phyloP scores from a whole-genome alignment of 148 eudicot species.

The Camellia japonica region DNA sequence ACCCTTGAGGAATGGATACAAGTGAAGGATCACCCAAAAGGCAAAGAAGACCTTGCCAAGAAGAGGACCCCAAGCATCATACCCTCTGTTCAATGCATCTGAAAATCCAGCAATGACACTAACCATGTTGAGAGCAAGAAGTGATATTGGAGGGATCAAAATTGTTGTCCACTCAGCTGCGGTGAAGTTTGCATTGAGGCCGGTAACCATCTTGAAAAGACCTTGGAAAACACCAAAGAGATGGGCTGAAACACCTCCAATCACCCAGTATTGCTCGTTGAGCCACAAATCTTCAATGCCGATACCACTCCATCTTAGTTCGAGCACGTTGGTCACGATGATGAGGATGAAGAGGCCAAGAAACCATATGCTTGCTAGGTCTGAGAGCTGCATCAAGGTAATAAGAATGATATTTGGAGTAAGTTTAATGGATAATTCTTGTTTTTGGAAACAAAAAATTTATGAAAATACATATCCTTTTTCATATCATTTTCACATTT shows the following conservation, averaged over 20 bases:
- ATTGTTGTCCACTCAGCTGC: slow-evolving; percentile 96
- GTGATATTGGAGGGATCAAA: slow-evolving; percentile 90
- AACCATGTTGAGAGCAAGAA: slow-evolving; percentile 74
- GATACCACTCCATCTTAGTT: slow-evolving; percentile 93
- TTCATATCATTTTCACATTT: too few species aligned
- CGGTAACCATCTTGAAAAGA: slow-evolving; percentile 81
- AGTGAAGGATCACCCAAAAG: slow-evolving; percentile 89
- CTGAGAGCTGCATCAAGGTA: slow-evolving; percentile 59
- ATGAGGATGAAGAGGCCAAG: slow-evolving; percentile 91
- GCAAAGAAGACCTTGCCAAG: slow-evolving; percentile 92
- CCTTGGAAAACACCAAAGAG: slow-evolving; percentile 98
- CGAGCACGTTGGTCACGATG: slow-evolving; percentile 75
- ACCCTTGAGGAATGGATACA: slow-evolving; percentile 96
- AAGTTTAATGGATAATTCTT: not conserved
- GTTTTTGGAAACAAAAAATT: too few species aligned
- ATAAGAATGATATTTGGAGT: not conserved
- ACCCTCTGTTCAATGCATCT: slow-evolving; percentile 84
- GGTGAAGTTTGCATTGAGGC: slow-evolving; percentile 90
- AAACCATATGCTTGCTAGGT: slow-evolving; percentile 81
- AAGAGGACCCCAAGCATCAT: slow-evolving; percentile 95
- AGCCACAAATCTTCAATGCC: slow-evolving; percentile 91
- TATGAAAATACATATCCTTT: too few species aligned
- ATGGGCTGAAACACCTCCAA: slow-evolving; percentile 96
- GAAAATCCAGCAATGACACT: slow-evolving; percentile 97
- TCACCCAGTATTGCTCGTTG: slow-evolving; percentile 99